Evolutionary conservation across 805 yeast species (phyloP), one percentile per base, ranked within the genome.

Genomic region (Cyberlindnera sargentensis): DNA sequence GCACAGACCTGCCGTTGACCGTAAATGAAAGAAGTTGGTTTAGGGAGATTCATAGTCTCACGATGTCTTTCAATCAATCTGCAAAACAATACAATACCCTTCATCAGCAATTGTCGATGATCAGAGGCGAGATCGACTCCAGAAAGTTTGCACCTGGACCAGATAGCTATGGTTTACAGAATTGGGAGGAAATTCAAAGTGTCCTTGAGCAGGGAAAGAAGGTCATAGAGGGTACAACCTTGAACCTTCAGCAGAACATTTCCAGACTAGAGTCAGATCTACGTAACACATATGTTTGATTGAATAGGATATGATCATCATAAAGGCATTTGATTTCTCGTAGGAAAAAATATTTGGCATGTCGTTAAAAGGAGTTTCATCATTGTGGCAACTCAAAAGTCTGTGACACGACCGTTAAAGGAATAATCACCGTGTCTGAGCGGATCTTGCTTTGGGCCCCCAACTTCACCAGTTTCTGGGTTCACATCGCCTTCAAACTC

Each of bases 401-500:
- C 99, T 2, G 98, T 91, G 29, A 88, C 96, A 60, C 98, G 77
- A 0, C 99, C 99, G 58, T 93, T 91, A 63, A 83, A 93, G 7
- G 96, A 82, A 78, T 95, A 93, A 56, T 90, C 98, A 15, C 89
- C 89, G 55, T 87, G 91, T 55, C 80, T 78, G 50, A 88, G 71
- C 1, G 99, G 99, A 58, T 93, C 97, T 63, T 93, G 98, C 58
- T 93, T 93, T 26, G 99, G 99, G 0, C 99, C 99, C 39, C 96
- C 96, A 24, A 83, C 72, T 65, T 93, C 99, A 3, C 99, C 99
- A 1, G 99, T 93, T 45, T 70, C 75, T 0, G 99, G 99, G 60
- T 93, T 93, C 15, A 73, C 79, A 48, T 89, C 90, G 2, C 99
- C 99, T 64, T 90, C 96, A 60, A 93, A 93, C 58, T 93, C 99